Conservation (phyloP, 352 stramenopile species). For the Pythium coloratum region DNA sequence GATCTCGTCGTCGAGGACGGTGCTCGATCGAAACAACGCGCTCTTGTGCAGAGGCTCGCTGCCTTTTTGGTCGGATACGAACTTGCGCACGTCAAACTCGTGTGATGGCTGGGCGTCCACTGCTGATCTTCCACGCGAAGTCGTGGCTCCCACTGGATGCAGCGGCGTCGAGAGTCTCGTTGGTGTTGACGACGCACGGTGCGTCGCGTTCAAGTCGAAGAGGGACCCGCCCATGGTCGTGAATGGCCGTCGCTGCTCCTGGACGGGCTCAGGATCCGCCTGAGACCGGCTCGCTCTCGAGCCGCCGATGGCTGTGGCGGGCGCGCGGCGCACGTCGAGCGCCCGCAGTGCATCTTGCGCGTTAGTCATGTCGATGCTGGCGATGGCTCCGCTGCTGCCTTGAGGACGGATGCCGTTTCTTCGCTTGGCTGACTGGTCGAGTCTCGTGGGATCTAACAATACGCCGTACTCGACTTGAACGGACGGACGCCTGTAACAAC, state of each 20-base stretch:
- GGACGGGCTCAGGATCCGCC: background rate
- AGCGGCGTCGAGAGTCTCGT: slow-evolving; percentile 9
- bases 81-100: slow-evolving; percentile 67
- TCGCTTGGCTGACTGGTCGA: background rate
- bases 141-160: background rate
- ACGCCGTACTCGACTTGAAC: background rate
- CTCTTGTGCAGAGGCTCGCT: slow-evolving; percentile 54
- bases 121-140: slow-evolving; percentile 2
- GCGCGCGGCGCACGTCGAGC: slow-evolving; percentile 1
- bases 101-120: background rate
- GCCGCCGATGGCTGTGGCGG: slow-evolving; percentile 21
- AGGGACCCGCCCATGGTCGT: slow-evolving; percentile 38
- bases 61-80: slow-evolving; percentile 63
- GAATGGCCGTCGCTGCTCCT: slow-evolving; percentile 33
- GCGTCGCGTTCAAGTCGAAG: slow-evolving; percentile 32
- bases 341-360: slow-evolving; percentile 7
- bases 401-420: background rate
- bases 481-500: background rate
- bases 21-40: slow-evolving; percentile 51
- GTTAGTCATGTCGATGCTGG: slow-evolving; percentile 16
- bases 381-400: background rate
- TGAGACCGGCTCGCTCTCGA: background rate
- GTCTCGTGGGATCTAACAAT: background rate
- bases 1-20: slow-evolving; percentile 16
- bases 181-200: background rate